These are phyloP conservation scores for Arabidopsis arenosa DNA, from an alignment of 345 rosid genomes.

Conservation along the genomic window DNA sequence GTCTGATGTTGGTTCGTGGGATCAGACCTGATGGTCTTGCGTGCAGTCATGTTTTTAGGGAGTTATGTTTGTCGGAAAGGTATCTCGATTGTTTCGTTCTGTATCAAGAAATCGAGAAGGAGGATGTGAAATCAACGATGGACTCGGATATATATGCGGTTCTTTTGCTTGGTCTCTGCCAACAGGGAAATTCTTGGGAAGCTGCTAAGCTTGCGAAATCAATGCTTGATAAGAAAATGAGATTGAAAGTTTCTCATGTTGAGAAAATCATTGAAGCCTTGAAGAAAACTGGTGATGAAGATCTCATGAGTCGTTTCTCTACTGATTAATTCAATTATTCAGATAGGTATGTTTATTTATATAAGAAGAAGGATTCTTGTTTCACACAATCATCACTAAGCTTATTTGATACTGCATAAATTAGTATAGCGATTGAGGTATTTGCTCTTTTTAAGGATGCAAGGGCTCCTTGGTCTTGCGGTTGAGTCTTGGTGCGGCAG, in stretches of 20 bases:
- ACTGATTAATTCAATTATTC: not conserved
- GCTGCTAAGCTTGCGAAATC: conserved; percentile 63
- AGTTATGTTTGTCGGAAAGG: conserved; percentile 57
- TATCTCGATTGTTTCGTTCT: conserved; percentile 64
- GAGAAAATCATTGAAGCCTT: conserved; percentile 49
- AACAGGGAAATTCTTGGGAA: conserved; percentile 54
- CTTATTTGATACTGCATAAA: not conserved
- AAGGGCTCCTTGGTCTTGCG: conserved; percentile 22
- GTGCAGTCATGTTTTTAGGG: conserved; percentile 66
- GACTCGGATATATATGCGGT: conserved; percentile 66
- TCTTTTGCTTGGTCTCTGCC: conserved; percentile 63
- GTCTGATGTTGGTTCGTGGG: conserved; percentile 54
- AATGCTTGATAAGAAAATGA: conserved; percentile 60
- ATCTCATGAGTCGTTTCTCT: conserved; percentile 49
- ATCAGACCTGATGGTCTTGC: conserved; percentile 72
- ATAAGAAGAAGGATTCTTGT: conserved; percentile 17
- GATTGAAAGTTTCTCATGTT: conserved; percentile 46
- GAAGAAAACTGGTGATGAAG: conserved; percentile 53
- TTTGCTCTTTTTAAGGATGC: conserved; percentile 19
- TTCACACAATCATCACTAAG: conserved; percentile 17
- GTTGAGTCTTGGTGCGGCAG: conserved; percentile 27
- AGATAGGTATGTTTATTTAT: not conserved
- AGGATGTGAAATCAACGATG: conserved; percentile 50
- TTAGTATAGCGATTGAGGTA: not conserved
- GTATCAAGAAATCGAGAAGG: conserved; percentile 59